These are phyloP conservation scores for Zopfochytrium polystomum DNA, from an alignment of 371 early-diverging fungal genomes.

Conservation along the genomic window DNA sequence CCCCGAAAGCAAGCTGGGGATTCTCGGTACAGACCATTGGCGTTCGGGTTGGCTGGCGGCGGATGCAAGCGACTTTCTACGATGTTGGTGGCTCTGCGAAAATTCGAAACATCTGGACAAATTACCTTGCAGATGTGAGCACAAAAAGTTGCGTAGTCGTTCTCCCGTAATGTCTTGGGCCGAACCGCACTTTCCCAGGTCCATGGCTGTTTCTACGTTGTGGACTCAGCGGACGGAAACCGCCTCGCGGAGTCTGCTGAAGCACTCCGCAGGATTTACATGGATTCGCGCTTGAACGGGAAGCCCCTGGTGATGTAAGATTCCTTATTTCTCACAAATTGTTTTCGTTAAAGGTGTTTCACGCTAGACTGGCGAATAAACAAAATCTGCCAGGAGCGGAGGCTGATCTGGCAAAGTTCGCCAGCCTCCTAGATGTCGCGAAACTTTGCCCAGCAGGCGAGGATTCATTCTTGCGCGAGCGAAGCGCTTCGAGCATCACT, in stretches of 20 bases:
- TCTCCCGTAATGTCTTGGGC: not conserved
- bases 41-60: not conserved
- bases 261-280: conserved; percentile 20
- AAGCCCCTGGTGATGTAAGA: conserved; percentile 41
- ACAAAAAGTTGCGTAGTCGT: not conserved
- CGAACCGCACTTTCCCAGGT: conserved; percentile 9
- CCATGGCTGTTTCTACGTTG: conserved; percentile 37
- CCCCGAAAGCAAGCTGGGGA: conserved; percentile 28
- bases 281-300: conserved; percentile 30
- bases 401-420: not conserved
- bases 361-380: conserved; percentile 33
- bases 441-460: not conserved
- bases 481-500: not conserved
- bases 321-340: not conserved
- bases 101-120: conserved; percentile 41
- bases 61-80: conserved; percentile 12
- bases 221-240: conserved; percentile 26
- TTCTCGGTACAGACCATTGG: conserved; percentile 16
- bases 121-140: conserved; percentile 41
- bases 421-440: not conserved
- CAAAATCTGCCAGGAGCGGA: conserved; percentile 18
- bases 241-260: conserved; percentile 29
- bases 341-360: not conserved
- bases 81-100: conserved; percentile 37
- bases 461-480: conserved; percentile 6